phyloP scores from a whole-genome alignment of 2,329 filamentous ascomycete genomes.

The Phialemoniopsis sp. region DNA sequence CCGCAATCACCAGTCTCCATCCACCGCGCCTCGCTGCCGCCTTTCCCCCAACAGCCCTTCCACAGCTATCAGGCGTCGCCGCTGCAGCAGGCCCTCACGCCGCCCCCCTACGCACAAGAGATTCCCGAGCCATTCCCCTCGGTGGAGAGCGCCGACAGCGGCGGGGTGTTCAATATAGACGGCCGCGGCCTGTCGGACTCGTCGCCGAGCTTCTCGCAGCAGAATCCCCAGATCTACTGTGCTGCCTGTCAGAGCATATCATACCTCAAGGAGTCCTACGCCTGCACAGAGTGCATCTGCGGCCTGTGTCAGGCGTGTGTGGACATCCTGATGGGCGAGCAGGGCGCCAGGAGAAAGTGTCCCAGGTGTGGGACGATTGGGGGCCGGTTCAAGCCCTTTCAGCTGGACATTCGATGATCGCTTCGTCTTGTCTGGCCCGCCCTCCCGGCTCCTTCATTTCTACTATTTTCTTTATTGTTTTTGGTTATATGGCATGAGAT shows the following conservation, averaged over 20 bases:
- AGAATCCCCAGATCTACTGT: constrained; percentile 86
- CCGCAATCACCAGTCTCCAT: constrained; percentile 63
- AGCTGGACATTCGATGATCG: constrained; percentile 70
- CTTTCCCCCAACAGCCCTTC: constrained; percentile 31
- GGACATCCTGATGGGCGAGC: constrained; percentile 71
- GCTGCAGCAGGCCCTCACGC: constrained; percentile 84
- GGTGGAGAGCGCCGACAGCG: constrained; percentile 74
- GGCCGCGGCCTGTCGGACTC: constrained; percentile 61
- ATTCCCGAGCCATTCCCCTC: constrained; percentile 80
- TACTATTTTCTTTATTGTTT: not conserved
- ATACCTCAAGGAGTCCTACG: constrained; percentile 77
- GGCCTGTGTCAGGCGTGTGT: constrained; percentile 88
- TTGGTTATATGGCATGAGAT: no score
- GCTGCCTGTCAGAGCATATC: constrained; percentile 79
- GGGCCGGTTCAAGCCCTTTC: constrained; percentile 78
- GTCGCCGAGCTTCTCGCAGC: constrained; percentile 70
- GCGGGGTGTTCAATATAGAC: constrained; percentile 69
- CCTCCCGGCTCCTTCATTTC: not conserved
- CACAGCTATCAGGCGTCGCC: constrained; percentile 83
- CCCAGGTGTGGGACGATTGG: constrained; percentile 76
- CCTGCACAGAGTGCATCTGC: constrained; percentile 94
- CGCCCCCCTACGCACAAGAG: constrained; percentile 66
- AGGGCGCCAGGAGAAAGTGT: constrained; percentile 72
- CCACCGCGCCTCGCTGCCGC: constrained; percentile 55
- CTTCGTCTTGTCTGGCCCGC: constrained; percentile 1